Conservation (phyloP, 352 stramenopile genomes). For the Blastocystis hominis region DNA sequence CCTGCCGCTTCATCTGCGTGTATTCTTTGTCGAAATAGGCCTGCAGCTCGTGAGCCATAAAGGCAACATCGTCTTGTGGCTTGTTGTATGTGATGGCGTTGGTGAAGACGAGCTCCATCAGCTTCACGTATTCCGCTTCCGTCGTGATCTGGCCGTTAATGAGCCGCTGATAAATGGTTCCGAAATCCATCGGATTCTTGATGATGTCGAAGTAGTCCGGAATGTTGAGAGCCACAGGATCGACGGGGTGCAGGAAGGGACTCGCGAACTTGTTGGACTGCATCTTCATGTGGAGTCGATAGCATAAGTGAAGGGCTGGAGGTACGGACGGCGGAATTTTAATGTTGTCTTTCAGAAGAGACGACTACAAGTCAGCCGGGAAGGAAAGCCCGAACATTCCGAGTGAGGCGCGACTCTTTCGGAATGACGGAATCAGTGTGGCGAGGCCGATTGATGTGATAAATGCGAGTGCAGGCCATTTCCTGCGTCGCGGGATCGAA, state of each 20-base stretch:
- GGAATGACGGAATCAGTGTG: background rate
- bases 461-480: constrained; percentile 6
- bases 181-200: constrained; percentile 94
- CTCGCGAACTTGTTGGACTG: constrained; percentile 41
- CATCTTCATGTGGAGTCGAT: constrained; percentile 43
- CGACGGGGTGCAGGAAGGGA: constrained; percentile 82
- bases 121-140: constrained; percentile 74
- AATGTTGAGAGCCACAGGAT: constrained; percentile 79
- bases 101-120: constrained; percentile 87
- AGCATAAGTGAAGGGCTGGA: background rate
- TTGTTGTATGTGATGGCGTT: constrained; percentile 91
- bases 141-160: constrained; percentile 75
- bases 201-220: constrained; percentile 88
- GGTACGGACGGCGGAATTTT: constrained; percentile 19
- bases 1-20: background rate
- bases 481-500: constrained; percentile 38
- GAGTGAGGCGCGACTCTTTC: background rate
- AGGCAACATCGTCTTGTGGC: constrained; percentile 67
- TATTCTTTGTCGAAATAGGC: constrained; percentile 21
- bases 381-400: background rate
- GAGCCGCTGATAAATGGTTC: constrained; percentile 79
- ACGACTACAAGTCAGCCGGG: background rate
- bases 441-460: background rate
- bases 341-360: background rate
- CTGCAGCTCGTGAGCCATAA: background rate